phyloP scores from a whole-genome alignment of 352 stramenopile genomes.

The Phytophthora vignae region DNA sequence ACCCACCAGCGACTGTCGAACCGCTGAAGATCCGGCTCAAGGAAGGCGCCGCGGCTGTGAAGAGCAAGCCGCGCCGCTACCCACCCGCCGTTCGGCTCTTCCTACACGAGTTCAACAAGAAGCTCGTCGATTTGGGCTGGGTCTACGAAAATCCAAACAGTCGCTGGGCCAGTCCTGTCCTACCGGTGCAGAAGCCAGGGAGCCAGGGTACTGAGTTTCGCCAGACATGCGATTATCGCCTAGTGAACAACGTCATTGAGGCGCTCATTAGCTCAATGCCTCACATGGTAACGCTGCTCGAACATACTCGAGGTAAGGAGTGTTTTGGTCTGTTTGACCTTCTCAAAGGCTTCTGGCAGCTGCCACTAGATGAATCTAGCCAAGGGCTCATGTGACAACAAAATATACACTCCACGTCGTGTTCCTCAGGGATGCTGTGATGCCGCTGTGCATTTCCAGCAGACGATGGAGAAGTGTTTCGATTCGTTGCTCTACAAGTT shows the following conservation, averaged over 20 bases:
- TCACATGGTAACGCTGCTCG: background rate
- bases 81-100: conserved; percentile 6
- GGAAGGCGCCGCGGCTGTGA: background rate
- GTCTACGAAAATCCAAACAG: background rate
- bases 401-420: conserved; percentile 25
- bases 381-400: conserved; percentile 19
- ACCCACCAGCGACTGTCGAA: background rate
- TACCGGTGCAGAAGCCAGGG: background rate
- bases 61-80: conserved; percentile 3
- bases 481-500: background rate
- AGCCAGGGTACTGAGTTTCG: background rate
- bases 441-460: background rate
- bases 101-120: conserved; percentile 7
- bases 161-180: background rate
- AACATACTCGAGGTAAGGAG: background rate
- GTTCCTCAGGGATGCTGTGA: conserved; percentile 15
- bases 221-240: conserved; percentile 1
- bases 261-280: background rate
- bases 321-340: conserved; percentile 8
- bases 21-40: background rate
- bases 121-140: conserved; percentile 9
- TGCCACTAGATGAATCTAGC: background rate
- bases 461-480: background rate
- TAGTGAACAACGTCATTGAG: background rate
- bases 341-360: conserved; percentile 6